Conservation (phyloP, 108 stramenopile genomes). For the Skeletonema tropicum region DNA sequence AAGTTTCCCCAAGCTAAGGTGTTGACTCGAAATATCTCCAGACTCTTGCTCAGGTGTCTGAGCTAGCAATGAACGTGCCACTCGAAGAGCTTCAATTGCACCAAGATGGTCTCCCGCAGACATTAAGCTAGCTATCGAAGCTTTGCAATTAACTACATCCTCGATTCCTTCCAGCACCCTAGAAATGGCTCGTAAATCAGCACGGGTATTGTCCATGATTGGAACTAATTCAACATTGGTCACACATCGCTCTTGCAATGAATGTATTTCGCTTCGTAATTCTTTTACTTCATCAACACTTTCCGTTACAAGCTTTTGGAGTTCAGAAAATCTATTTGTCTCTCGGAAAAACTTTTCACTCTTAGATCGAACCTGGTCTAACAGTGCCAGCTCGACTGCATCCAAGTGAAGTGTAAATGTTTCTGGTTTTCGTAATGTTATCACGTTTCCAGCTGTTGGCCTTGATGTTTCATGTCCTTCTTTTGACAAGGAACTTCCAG, state of each 20-base stretch:
- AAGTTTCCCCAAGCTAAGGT: slow-evolving; percentile 54
- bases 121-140: slow-evolving; percentile 71
- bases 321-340: slow-evolving; percentile 80
- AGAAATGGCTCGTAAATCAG: slow-evolving; percentile 59
- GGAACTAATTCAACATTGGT: slow-evolving; percentile 64
- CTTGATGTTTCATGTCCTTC: slow-evolving; percentile 39
- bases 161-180: slow-evolving; percentile 72
- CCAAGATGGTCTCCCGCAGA: slow-evolving; percentile 73
- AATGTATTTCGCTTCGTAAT: slow-evolving; percentile 54
- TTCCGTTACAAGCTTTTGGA: slow-evolving; percentile 66
- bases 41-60: slow-evolving; percentile 20
- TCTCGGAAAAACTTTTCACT: slow-evolving; percentile 84
- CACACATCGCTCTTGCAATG: slow-evolving; percentile 58
- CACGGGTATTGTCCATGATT: slow-evolving; percentile 51
- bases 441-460: slow-evolving; percentile 53
- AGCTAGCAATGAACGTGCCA: slow-evolving; percentile 62
- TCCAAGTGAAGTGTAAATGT: slow-evolving; percentile 75
- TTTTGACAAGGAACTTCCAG: slow-evolving; percentile 25
- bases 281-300: slow-evolving; percentile 67
- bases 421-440: slow-evolving; percentile 69
- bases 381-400: slow-evolving; percentile 75
- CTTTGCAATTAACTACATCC: slow-evolving; percentile 71
- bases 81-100: slow-evolving; percentile 77
- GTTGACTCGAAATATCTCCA: slow-evolving; percentile 15
- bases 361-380: slow-evolving; percentile 82